These are phyloP conservation scores for Vitis hybrid DNA, from an alignment of 177 flowering plant genomes.

Conservation along the genomic window DNA sequence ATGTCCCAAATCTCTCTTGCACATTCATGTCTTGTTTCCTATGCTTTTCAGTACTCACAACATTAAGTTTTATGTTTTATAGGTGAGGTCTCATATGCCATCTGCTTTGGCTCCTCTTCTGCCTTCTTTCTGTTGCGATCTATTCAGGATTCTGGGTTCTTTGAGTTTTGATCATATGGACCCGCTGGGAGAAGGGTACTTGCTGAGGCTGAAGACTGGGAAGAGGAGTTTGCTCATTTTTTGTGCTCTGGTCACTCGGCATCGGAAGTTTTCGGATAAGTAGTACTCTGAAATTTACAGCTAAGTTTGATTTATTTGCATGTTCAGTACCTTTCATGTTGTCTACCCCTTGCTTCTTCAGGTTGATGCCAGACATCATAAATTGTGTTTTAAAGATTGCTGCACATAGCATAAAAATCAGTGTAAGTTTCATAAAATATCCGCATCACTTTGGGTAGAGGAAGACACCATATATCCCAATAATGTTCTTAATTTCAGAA, in stretches of 20 bases:
- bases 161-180: conserved; percentile 37
- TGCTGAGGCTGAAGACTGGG: conserved; percentile 59
- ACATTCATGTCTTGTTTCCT: background rate
- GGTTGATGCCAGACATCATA: conserved; percentile 73
- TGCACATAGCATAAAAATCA: conserved; percentile 40
- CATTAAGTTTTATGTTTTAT: conserved; percentile 18
- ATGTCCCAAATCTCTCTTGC: background rate
- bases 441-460: no score
- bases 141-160: conserved; percentile 51
- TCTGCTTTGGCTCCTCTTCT: conserved; percentile 55
- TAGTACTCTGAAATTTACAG: conserved; percentile 19
- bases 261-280: conserved; percentile 74
- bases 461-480: no score
- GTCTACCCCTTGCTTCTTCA: conserved; percentile 25
- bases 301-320: conserved; percentile 2
- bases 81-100: conserved; percentile 89
- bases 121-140: conserved; percentile 55
- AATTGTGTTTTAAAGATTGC: conserved; percentile 50
- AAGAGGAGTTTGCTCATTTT: conserved; percentile 73
- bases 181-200: conserved; percentile 29
- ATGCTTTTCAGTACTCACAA: conserved; percentile 1
- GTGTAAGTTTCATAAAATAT: conserved; percentile 40
- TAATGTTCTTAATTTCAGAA: no score
- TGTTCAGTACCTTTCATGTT: conserved; percentile 6
- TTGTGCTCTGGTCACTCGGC: conserved; percentile 67